phyloP scores from a whole-genome alignment of 257 asterid species.

The Plantago ovata region DNA sequence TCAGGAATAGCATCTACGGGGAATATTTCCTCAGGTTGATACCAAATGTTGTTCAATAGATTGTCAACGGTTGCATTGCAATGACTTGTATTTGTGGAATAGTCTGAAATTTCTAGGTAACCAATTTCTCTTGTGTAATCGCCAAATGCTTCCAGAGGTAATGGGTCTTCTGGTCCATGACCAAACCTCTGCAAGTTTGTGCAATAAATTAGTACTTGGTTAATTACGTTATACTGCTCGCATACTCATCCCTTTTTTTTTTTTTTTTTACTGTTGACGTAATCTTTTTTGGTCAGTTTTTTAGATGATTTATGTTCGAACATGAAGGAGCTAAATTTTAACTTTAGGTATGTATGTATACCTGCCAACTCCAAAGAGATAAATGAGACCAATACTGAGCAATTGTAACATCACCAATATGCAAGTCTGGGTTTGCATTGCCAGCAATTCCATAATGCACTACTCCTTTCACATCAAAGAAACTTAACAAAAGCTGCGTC shows the following conservation, averaged over 20 bases:
- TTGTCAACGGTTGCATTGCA: slow-evolving; percentile 22
- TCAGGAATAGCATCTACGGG: slow-evolving; percentile 49
- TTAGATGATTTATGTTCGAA: no score
- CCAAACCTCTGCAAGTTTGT: slow-evolving; percentile 46
- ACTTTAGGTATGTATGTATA: slow-evolving; percentile 1
- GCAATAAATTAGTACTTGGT: no score
- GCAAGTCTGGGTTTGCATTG: slow-evolving; percentile 44
- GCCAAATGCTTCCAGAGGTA: slow-evolving; percentile 46
- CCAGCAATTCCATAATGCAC: slow-evolving; percentile 73
- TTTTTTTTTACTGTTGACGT: no score
- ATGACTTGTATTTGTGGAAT: slow-evolving; percentile 13
- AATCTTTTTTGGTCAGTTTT: no score
- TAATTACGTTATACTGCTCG: no score
- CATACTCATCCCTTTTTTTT: no score
- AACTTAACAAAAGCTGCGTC: slow-evolving; percentile 47
- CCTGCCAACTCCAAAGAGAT: slow-evolving; percentile 74
- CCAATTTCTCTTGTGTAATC: slow-evolving; percentile 53
- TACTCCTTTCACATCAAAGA: slow-evolving; percentile 48
- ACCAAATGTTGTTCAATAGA: slow-evolving; percentile 49
- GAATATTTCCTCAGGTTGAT: slow-evolving; percentile 55
- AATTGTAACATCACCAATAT: slow-evolving; percentile 62
- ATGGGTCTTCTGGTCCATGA: slow-evolving; percentile 37
- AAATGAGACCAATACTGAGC: slow-evolving; percentile 56
- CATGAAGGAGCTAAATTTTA: no score
- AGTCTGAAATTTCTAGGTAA: slow-evolving; percentile 27